Evolutionary conservation across 2,329 filamentous ascomycete species (phyloP), one percentile per base, ranked within the genome.

Genomic region (Aspergillus carbonarius): DNA sequence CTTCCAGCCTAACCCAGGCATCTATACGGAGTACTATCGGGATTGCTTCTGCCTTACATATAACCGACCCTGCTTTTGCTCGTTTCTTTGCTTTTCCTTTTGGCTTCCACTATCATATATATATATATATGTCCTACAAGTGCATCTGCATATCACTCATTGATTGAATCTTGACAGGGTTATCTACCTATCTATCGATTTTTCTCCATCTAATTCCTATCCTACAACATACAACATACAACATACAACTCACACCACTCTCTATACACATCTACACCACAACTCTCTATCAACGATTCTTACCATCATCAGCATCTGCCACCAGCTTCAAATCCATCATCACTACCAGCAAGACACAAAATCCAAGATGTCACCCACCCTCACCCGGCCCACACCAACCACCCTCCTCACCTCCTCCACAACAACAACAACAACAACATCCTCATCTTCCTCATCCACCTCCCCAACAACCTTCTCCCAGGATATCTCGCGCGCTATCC

Each of bases 401-500:
- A 40, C 37, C 37, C 37, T 40, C 37, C 37, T 40, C 37, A 40
- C 37, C 17, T 7, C 44, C 13, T 32, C 44, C 44, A 30, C 44
- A 17, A 30, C 42, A 5, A 46, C 23, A 7, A n/a, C 23, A 7
- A n/a, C 20, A 27, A n/a, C 42, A 30, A 10, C 42, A 30, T n/a
- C 23, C 12, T 27, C 40, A n/a, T 13, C 39, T 18, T 66, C 39
- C 63, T 32, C 65, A 17, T 58, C 68, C 47, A 55, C 65, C 39
- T 63, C 65, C 20, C 57, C 68, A 13, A 62, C 69, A 34, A 68
- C 66, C 50, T 73, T 73, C 53, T 72, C 70, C 13, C 70, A 76
- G 57, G 72, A 78, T 49, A 73, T 78, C 63, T 70, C 71, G 59
- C 72, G 70, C 54, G 74, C 75, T 23, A 71, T 78, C 59, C 70